Evolutionary conservation across 371 early-diverging fungal genomes (phyloP).

Genomic region (Mortierella sp.): DNA sequence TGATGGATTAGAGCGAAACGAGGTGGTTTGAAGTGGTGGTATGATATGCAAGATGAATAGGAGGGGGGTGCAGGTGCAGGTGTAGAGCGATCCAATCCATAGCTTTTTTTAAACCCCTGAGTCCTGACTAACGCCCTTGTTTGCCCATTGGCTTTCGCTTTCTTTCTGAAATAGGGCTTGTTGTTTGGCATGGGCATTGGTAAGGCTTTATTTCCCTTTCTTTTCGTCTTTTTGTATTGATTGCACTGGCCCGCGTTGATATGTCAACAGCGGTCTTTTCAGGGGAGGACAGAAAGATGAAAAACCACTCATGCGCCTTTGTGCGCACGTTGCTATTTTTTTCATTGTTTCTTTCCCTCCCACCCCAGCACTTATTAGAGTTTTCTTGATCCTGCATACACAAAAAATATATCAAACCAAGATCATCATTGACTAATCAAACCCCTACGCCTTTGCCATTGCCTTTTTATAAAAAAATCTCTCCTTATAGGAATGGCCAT

Average conservation of each 20-base stretch:
- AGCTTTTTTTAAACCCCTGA: not conserved
- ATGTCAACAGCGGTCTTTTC: not conserved
- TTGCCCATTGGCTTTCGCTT: not conserved
- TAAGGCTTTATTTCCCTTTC: not conserved
- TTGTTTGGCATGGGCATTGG: slow-evolving; percentile 71
- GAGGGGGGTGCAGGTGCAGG: not conserved
- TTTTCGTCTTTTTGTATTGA: not conserved
- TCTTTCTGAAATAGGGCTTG: slow-evolving; percentile 59
- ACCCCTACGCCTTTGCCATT: not conserved
- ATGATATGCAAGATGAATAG: not conserved
- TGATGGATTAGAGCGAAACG: not conserved
- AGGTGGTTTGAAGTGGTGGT: not conserved
- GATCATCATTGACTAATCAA: not conserved
- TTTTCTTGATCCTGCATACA: not conserved
- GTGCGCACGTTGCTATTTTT: not conserved
- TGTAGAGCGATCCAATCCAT: not conserved
- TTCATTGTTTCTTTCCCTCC: not conserved
- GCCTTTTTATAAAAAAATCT: no score
- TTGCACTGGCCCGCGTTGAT: not conserved
- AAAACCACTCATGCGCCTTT: not conserved
- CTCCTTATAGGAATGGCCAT: slow-evolving; percentile 23
- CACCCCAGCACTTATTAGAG: not conserved
- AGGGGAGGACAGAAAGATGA: not conserved
- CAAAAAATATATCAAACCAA: not conserved
- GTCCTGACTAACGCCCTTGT: not conserved